These are phyloP conservation scores for Sugiyamaella neomexicana DNA, from an alignment of 1,139 yeast species.

Conservation along the genomic window DNA sequence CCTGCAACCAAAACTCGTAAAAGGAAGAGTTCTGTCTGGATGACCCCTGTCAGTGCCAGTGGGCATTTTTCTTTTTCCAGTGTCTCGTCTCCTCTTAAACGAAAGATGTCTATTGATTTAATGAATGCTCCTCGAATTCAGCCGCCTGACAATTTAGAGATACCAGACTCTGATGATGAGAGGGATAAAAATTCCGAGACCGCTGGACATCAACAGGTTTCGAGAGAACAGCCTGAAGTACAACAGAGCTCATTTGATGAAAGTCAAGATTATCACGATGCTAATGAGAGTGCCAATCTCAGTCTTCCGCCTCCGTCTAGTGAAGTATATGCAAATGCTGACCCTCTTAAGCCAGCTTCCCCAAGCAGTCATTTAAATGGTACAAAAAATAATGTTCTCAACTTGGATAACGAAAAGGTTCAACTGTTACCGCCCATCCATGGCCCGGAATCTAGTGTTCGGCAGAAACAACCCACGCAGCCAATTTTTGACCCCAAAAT, in stretches of 20 bases:
- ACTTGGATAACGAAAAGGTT: constrained; percentile 8
- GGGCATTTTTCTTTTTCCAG: background rate
- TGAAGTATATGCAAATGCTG: constrained; percentile 10
- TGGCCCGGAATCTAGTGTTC: background rate
- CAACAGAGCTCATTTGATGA: background rate
- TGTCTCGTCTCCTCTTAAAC: background rate
- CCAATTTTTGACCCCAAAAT: background rate
- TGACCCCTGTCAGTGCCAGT: constrained; percentile 16
- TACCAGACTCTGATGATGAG: constrained; percentile 10
- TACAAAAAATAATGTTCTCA: constrained; percentile 2
- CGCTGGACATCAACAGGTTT: background rate
- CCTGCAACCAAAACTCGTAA: constrained; percentile 16
- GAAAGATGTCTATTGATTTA: constrained; percentile 13
- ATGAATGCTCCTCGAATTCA: background rate
- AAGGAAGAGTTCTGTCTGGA: constrained; percentile 27
- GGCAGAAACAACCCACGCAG: background rate
- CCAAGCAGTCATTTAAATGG: constrained; percentile 12
- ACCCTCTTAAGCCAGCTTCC: constrained; percentile 16
- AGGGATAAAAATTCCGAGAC: background rate
- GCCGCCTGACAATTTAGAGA: background rate
- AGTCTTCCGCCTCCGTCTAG: constrained; percentile 19
- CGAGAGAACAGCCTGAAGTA: background rate
- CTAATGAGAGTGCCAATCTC: constrained; percentile 26
- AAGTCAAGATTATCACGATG: constrained; percentile 18
- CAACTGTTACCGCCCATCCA: constrained; percentile 13